Percentiles rank a stretch among this genome's conserved stretches.
Evolutionary conservation across 1,284 basidiomycete genomes (phyloP).

Genomic region (Heterobasidion annosum): DNA sequence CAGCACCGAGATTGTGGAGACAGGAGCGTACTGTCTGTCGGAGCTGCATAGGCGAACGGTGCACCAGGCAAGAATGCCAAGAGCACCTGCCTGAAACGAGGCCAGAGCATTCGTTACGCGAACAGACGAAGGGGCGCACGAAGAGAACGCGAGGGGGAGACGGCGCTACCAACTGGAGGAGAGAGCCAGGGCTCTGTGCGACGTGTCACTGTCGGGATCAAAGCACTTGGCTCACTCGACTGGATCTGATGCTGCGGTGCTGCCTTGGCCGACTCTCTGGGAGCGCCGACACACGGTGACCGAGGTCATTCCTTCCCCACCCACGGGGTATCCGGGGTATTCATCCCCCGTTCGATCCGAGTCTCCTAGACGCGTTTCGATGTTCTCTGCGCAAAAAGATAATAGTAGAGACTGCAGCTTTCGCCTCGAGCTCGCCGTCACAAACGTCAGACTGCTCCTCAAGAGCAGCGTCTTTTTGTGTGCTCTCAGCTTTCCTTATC

Average conservation of each 20-base stretch:
- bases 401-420: no score
- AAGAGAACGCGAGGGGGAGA: not conserved
- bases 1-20: not conserved
- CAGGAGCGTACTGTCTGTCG: constrained; percentile 35
- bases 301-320: not conserved
- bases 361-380: no score
- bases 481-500: not conserved
- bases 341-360: not conserved
- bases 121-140: not conserved
- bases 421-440: no score
- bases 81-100: constrained; percentile 7
- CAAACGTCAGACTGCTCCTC: no score
- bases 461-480: no score
- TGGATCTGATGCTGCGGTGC: not conserved
- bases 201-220: no score
- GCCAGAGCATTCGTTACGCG: not conserved
- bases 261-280: not conserved
- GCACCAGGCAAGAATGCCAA: constrained; percentile 10
- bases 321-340: not conserved
- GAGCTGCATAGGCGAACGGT: constrained; percentile 20
- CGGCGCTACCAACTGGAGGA: no score
- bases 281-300: not conserved
- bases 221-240: not conserved
- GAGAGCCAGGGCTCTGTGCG: no score
- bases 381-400: no score